phyloP scores from a whole-genome alignment of 1,284 basidiomycete species.

The Vanrija pseudolonga region DNA sequence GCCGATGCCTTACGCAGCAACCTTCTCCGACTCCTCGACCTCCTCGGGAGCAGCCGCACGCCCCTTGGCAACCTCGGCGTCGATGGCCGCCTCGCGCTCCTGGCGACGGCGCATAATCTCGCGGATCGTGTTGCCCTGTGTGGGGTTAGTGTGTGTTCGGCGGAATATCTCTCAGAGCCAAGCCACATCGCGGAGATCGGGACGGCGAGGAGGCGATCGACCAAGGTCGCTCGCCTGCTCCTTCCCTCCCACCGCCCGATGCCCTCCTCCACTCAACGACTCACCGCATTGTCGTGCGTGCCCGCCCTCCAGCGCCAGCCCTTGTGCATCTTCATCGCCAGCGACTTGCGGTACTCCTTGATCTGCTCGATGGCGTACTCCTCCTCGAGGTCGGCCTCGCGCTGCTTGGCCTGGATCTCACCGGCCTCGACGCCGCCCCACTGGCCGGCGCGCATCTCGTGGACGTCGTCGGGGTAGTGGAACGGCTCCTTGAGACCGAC shows the following conservation, averaged over 20 bases:
- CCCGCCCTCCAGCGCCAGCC: slow-evolving; percentile 41
- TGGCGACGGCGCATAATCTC: slow-evolving; percentile 50
- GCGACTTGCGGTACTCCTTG: slow-evolving; percentile 52
- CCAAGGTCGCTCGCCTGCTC: no score
- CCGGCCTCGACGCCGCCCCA: slow-evolving; percentile 24
- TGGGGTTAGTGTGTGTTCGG: slow-evolving; percentile 3
- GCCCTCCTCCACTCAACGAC: slow-evolving; percentile 2
- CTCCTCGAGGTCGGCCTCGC: slow-evolving; percentile 61
- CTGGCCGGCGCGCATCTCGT: slow-evolving; percentile 59
- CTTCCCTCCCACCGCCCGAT: no score
- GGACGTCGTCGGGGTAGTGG: slow-evolving; percentile 76
- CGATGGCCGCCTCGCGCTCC: slow-evolving; percentile 57
- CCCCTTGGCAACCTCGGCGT: neutral
- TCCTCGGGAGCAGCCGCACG: neutral
- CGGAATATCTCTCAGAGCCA: no score
- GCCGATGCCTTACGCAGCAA: no score
- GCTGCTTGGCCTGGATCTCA: slow-evolving; percentile 54
- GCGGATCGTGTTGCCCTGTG: slow-evolving; percentile 42
- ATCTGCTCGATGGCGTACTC: slow-evolving; percentile 57
- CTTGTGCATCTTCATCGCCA: slow-evolving; percentile 36
- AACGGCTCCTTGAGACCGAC: slow-evolving; percentile 85
- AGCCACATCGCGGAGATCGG: no score
- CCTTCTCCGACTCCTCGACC: no score
- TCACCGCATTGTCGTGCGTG: slow-evolving; percentile 41
- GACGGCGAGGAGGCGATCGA: no score